Evolutionary conservation across 805 yeast species (phyloP).

Genomic region (Saccharomyces paradoxus): DNA sequence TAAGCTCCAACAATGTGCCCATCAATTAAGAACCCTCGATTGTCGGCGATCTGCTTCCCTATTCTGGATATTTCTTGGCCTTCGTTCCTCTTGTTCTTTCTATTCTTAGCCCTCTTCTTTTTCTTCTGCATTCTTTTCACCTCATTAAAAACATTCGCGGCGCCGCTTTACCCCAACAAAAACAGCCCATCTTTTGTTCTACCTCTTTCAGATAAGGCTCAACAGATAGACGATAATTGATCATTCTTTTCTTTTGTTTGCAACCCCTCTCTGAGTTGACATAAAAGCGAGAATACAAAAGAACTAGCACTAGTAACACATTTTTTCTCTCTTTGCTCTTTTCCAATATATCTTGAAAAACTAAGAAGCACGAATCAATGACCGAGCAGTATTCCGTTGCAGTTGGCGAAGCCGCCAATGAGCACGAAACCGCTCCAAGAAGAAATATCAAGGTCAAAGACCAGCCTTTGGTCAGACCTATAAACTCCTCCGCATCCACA

Average conservation of each 20-base stretch:
- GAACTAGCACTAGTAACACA: not conserved
- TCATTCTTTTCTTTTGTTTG: not conserved
- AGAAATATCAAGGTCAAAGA: slow-evolving; percentile 43
- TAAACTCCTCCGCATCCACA: slow-evolving; percentile 55
- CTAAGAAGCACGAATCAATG: not conserved
- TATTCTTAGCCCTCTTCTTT: not conserved
- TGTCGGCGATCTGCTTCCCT: not conserved
- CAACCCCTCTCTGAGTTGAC: not conserved
- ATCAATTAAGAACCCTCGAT: not conserved
- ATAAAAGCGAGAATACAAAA: not conserved
- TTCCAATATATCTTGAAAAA: not conserved
- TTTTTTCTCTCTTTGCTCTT: not conserved
- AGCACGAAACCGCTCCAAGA: slow-evolving; percentile 78
- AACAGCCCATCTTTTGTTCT: not conserved
- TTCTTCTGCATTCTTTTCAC: not conserved
- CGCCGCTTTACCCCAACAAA: not conserved
- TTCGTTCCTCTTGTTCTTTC: not conserved
- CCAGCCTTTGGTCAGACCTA: slow-evolving; percentile 48
- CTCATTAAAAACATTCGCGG: not conserved
- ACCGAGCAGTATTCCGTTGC: slow-evolving; percentile 37
- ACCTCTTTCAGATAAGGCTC: not conserved
- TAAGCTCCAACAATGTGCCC: not conserved
- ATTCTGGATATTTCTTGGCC: not conserved
- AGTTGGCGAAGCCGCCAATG: slow-evolving; percentile 57
- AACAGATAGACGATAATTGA: not conserved